A percentile compares a stretch with the other conserved stretches of the same genome.
phyloP scores from a whole-genome alignment of 2,329 filamentous ascomycete species.

The Ceratocystis cacaofunesta region DNA sequence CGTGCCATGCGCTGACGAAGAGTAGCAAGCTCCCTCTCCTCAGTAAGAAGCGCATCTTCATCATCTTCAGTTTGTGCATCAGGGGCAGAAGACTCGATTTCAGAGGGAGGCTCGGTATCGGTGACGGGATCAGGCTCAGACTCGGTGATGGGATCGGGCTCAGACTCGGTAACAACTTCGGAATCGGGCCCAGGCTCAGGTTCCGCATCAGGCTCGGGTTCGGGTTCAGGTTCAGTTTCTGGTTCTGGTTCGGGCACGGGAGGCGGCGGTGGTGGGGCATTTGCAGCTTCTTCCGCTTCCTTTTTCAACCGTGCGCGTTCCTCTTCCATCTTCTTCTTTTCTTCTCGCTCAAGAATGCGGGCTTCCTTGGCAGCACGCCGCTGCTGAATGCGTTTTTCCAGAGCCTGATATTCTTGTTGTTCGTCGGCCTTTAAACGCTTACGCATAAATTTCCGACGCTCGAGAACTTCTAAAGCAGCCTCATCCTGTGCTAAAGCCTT shows the following conservation, averaged over 20 bases:
- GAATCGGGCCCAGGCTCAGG: conserved; percentile 12
- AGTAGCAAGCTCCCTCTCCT: conserved; percentile 7
- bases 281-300: background rate
- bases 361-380: conserved; percentile 1
- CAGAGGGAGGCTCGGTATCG: conserved; percentile 16
- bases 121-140: conserved; percentile 15
- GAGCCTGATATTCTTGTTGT: background rate
- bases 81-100: conserved; percentile 15
- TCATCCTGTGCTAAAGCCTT: background rate
- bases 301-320: background rate
- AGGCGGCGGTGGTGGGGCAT: conserved; percentile 1
- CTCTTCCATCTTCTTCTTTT: conserved; percentile 7
- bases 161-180: conserved; percentile 14
- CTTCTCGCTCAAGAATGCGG: background rate
- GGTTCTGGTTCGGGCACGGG: conserved; percentile 12
- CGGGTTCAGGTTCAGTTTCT: conserved; percentile 12
- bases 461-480: background rate
- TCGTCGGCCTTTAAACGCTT: background rate
- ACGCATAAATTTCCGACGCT: conserved; percentile 10
- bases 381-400: background rate
- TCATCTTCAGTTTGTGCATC: conserved; percentile 16
- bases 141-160: conserved; percentile 14
- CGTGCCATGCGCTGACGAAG: conserved; percentile 9
- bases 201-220: conserved; percentile 12
- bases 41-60: conserved; percentile 8